These are phyloP conservation scores for Exophiala bonariae DNA, from an alignment of 2,329 filamentous ascomycete genomes.

Conservation along the genomic window DNA sequence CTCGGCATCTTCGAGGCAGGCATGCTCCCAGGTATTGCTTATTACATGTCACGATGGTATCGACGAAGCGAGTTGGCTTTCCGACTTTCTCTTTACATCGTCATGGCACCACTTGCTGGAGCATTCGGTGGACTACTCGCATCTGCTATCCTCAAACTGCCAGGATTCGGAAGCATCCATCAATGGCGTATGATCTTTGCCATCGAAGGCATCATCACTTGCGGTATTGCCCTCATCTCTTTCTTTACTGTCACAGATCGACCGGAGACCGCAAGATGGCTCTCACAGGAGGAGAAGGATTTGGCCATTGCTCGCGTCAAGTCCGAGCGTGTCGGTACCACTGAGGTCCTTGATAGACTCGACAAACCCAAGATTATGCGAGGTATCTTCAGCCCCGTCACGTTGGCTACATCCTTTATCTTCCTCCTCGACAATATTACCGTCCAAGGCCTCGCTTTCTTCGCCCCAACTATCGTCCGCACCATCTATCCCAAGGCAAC, in stretches of 20 bases:
- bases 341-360: constrained; percentile 64
- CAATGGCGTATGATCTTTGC: constrained; percentile 71
- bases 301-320: constrained; percentile 67
- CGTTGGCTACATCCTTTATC: constrained; percentile 56
- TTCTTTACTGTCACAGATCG: constrained; percentile 69
- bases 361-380: constrained; percentile 59
- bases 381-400: constrained; percentile 66
- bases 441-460: constrained; percentile 70
- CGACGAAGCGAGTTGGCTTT: constrained; percentile 68
- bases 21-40: constrained; percentile 72
- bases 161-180: constrained; percentile 56
- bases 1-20: constrained; percentile 64
- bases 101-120: constrained; percentile 69
- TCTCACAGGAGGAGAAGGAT: constrained; percentile 64
- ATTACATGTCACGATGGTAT: constrained; percentile 69
- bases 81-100: constrained; percentile 67
- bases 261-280: constrained; percentile 67
- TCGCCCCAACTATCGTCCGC: constrained; percentile 67
- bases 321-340: constrained; percentile 64
- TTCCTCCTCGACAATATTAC: constrained; percentile 70
- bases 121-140: constrained; percentile 70
- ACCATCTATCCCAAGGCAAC: constrained; percentile 64
- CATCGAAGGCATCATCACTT: constrained; percentile 68
- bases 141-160: constrained; percentile 63
- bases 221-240: constrained; percentile 57